Evolutionary conservation across 139 green algal genomes (phyloP).

Genomic region (Coccomyxa sp.): DNA sequence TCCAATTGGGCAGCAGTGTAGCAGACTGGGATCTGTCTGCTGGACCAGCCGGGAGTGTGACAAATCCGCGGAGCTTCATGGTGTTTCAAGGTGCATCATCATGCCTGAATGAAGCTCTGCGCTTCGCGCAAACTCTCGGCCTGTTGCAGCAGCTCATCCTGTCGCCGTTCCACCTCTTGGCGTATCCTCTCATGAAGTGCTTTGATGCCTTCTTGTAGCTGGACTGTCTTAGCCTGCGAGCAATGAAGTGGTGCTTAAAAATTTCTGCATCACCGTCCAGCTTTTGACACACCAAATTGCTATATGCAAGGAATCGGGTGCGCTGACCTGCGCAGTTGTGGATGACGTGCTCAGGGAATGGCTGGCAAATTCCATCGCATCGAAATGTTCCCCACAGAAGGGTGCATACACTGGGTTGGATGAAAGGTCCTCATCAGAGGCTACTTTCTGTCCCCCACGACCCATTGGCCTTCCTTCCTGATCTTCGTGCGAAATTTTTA

Average conservation of each 20-base stretch:
- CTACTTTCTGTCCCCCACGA: neutral
- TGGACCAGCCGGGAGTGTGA: too few relatives aligned
- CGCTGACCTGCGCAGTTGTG: neutral
- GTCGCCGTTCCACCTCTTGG: constrained; percentile 7
- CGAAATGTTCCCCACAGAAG: constrained; percentile 27
- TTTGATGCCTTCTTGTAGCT: constrained; percentile 20
- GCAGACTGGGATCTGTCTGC: neutral
- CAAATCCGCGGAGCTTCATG: neutral
- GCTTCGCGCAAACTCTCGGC: constrained; percentile 8
- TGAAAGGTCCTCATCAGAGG: neutral
- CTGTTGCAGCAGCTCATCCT: constrained; percentile 20
- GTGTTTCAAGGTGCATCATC: too few relatives aligned
- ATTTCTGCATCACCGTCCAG: too few relatives aligned
- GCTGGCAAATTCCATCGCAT: constrained; percentile 6
- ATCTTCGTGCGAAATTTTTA: too few relatives aligned
- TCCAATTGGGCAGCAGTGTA: neutral
- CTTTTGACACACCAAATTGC: too few relatives aligned
- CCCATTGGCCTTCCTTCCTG: neutral
- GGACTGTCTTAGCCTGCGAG: neutral
- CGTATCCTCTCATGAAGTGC: constrained; percentile 4
- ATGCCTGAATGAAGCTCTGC: constrained; percentile 17
- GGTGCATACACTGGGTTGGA: constrained; percentile 16
- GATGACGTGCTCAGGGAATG: neutral
- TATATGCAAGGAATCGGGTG: too few relatives aligned
- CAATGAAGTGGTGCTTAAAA: neutral